Base-by-base conservation (phyloP, 2,329 filamentous ascomycete species). In the Boeremia exigua region DNA sequence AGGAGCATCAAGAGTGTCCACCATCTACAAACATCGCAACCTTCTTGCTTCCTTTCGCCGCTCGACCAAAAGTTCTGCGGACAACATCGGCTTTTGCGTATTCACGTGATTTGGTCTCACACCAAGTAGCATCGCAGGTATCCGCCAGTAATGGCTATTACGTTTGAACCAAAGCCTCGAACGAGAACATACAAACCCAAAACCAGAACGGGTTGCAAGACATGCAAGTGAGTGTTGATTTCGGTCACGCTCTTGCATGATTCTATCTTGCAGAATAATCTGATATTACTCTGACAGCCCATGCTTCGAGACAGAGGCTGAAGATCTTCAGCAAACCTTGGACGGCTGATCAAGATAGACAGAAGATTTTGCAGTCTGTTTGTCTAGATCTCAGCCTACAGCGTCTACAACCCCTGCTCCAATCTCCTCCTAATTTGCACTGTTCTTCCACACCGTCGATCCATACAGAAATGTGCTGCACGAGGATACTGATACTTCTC, bases 221-320 rank as follows among this genome's bases (percentile, higher is more conserved):
- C 49, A 29, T 58, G 55, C 55, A 58, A 58, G 55, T 58, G 49
- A 49, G 55, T 58, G 53, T 23, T 50, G 40, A 44, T 46, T 40
- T 42, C 28, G 46, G 14, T 46, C 42, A 42, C 40, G 32, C 46
- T 42, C 30, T 15, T 49, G 23, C 34, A 48, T 15, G n/a, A 38
- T n/a, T 15, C 4, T 14, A 45, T 37, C 34, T 19, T 19, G 34
- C 34, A 37, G 34, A 19, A 8, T n/a, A 12, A 4, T 39, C 19
- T 11, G 3, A 11, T 27, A 5, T 19, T 10, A 19, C 7, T 19
- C 34, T 37, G 6, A 23, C 19, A 23, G 5, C 19, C 19, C 19
- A 5, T 23, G 19, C 19, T 23, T 23, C 19, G 15, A 37, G 8
- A 15, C 14, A 19, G 15, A 11, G 14, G 4, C 14, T 40, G 25